Conservation (phyloP, 1,139 yeast species). For the Blastobotrys proliferans region DNA sequence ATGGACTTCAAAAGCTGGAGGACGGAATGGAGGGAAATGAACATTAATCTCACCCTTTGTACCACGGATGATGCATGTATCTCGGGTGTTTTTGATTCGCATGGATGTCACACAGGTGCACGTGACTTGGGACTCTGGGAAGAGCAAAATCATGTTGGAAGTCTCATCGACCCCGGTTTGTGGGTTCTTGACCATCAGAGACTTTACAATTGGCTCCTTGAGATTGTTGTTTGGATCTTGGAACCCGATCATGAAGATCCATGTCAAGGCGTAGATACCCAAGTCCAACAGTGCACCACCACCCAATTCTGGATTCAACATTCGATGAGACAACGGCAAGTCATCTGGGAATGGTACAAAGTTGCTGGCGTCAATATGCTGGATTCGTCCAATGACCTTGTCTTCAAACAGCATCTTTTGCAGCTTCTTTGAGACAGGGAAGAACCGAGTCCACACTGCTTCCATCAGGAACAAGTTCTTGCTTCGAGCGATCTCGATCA, state of each 20-base stretch:
- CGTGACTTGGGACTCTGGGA: constrained; percentile 28
- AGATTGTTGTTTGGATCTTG: constrained; percentile 30
- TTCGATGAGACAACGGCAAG: constrained; percentile 18
- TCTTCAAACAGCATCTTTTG: constrained; percentile 43
- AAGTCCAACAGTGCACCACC: constrained; percentile 61
- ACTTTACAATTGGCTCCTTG: constrained; percentile 21
- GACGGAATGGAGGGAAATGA: constrained; percentile 30
- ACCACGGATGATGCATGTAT: constrained; percentile 31
- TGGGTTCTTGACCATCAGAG: constrained; percentile 23
- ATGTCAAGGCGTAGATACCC: constrained; percentile 54
- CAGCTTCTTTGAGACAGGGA: constrained; percentile 46
- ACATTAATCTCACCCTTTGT: constrained; percentile 33
- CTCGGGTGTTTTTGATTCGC: constrained; percentile 24
- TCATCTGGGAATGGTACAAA: constrained; percentile 37
- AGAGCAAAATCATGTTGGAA: constrained; percentile 28
- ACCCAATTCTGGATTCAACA: constrained; percentile 43
- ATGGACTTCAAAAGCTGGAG: constrained; percentile 27
- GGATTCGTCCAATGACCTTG: constrained; percentile 45
- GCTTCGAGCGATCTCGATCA: constrained; percentile 45
- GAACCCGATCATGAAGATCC: constrained; percentile 35
- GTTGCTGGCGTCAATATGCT: constrained; percentile 42
- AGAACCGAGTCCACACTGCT: constrained; percentile 63
- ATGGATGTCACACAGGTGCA: constrained; percentile 32
- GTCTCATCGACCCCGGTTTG: constrained; percentile 32
- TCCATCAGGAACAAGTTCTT: constrained; percentile 54